These are phyloP conservation scores for Curvularia lunata DNA, from an alignment of 2,329 filamentous ascomycete species.

Conservation along the genomic window DNA sequence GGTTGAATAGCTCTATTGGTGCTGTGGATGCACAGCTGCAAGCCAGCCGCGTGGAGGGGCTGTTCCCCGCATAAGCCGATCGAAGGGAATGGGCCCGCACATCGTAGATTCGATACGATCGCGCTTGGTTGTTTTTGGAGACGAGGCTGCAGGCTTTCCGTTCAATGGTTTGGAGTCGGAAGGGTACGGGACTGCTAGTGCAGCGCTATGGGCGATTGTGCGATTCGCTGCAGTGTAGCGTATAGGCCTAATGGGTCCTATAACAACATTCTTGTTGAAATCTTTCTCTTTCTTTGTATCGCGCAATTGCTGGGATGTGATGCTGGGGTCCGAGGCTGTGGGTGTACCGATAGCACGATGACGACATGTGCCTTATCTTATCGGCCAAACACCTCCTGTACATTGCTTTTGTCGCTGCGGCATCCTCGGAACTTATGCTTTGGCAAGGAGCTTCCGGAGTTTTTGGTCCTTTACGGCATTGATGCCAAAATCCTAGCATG, in stretches of 20 bases:
- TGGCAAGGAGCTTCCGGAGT: not conserved
- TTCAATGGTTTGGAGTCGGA: not conserved
- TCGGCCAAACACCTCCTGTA: not conserved
- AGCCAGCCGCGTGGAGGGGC: conserved; percentile 2
- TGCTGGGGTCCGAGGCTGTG: not conserved
- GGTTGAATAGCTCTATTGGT: conserved; percentile 20
- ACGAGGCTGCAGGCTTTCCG: not conserved
- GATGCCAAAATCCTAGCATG: not conserved
- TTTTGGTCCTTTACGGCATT: not conserved
- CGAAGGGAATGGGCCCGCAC: not conserved
- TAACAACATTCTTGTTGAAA: not conserved
- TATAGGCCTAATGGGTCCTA: not conserved
- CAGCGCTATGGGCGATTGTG: not conserved
- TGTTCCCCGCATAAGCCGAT: conserved; percentile 2
- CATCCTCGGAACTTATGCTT: not conserved
- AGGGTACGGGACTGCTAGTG: not conserved
- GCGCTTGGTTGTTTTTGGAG: not conserved
- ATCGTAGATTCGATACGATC: conserved; percentile 1
- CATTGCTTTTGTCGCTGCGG: not conserved
- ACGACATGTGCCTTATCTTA: not conserved
- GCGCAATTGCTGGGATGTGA: not conserved
- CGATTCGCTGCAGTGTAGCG: not conserved
- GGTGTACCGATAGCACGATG: not conserved
- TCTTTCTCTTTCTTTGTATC: not conserved
- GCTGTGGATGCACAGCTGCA: conserved; percentile 7